Conservation (phyloP, 345 rosid genomes). For the Citropsis articulata region DNA sequence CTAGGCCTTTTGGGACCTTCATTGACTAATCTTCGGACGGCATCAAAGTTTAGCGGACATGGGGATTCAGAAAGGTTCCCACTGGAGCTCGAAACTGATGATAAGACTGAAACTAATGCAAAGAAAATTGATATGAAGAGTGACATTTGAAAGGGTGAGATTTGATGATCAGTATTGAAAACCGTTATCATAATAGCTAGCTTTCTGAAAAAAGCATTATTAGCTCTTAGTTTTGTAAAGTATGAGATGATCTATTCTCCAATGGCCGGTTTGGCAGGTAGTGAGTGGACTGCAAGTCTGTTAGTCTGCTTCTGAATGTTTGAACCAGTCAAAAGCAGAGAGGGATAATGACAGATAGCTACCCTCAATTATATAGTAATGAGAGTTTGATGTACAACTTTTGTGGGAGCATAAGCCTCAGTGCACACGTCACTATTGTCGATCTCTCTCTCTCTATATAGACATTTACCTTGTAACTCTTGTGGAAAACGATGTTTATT, state of each 20-base stretch:
- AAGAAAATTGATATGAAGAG: neutral
- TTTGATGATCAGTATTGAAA: neutral
- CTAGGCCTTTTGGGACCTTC: slow-evolving; percentile 11
- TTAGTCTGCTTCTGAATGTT: neutral
- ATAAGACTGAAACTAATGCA: neutral
- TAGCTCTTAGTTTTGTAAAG: neutral
- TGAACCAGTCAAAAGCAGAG: neutral
- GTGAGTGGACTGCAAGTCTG: slow-evolving; percentile 1
- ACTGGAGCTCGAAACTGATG: neutral
- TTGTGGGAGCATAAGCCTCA: no score
- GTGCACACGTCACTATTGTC: neutral
- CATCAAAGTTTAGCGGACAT: slow-evolving; percentile 33
- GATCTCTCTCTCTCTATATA: no score
- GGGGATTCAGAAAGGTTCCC: slow-evolving; percentile 4
- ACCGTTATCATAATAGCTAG: neutral
- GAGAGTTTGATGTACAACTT: neutral
- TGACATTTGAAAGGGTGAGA: slow-evolving; percentile 17
- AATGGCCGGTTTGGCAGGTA: slow-evolving; percentile 7
- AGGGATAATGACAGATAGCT: neutral
- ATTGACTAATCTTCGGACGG: slow-evolving; percentile 12
- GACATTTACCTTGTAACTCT: neutral
- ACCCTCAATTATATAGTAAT: neutral
- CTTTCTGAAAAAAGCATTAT: neutral
- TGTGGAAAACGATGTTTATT: neutral
- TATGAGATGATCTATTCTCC: neutral